These are phyloP conservation scores for Tuber brumale DNA, from an alignment of 495 filamentous ascomycete genomes.

Conservation along the genomic window DNA sequence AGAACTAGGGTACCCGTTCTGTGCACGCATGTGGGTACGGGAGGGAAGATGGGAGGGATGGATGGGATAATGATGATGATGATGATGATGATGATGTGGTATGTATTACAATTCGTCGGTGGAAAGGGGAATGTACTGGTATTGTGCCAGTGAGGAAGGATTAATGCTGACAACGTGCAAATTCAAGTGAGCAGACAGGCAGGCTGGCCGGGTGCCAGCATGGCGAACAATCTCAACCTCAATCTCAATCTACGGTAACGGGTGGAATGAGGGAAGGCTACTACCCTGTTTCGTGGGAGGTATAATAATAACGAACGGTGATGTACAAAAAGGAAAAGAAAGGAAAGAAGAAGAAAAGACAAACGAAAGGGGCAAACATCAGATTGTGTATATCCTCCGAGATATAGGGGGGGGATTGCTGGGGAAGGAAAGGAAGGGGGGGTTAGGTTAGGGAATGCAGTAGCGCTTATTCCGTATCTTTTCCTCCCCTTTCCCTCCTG, in stretches of 20 bases:
- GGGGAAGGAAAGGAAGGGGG: background rate
- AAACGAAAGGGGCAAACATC: background rate
- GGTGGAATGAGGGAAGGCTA: background rate
- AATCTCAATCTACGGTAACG: background rate
- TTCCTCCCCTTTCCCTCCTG: background rate
- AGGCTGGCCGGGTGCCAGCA: background rate
- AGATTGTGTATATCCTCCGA: background rate
- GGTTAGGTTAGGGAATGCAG: background rate
- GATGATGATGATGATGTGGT: background rate
- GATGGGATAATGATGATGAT: background rate
- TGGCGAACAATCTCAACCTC: background rate
- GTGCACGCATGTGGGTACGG: background rate
- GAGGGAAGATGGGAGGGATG: background rate
- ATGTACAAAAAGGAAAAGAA: background rate
- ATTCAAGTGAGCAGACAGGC: background rate
- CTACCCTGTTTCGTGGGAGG: background rate
- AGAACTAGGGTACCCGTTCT: background rate
- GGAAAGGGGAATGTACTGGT: background rate
- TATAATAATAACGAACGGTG: background rate
- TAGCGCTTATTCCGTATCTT: background rate
- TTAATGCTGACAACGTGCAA: background rate
- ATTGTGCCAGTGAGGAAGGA: background rate
- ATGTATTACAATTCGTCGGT: background rate
- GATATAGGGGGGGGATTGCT: background rate
- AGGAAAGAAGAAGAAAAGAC: background rate